Percentiles rank a stretch among this genome's conserved stretches.
Evolutionary conservation across 2,329 filamentous ascomycete species (phyloP).

Genomic region (Colletotrichum sansevieriae): DNA sequence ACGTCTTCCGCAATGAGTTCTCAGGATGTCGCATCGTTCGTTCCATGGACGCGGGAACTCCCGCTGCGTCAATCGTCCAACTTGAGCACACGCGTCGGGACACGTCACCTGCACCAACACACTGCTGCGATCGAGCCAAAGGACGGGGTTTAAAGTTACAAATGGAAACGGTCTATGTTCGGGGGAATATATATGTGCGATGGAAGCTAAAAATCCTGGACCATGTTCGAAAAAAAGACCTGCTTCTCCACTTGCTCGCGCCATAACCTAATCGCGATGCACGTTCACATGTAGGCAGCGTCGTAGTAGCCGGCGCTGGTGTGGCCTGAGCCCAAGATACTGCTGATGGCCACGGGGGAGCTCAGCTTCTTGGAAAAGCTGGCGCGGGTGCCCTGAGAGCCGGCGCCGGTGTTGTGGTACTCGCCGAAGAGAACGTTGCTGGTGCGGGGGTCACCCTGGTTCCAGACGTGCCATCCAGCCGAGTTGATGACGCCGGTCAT

Average conservation of each 20-base stretch:
- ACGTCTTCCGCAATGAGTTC: too few species aligned
- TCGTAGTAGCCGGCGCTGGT: slow-evolving; percentile 47
- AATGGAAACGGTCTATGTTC: slow-evolving; percentile 1
- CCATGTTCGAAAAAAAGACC: background rate
- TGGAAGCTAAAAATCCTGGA: background rate
- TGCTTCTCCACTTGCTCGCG: background rate
- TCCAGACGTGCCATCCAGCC: slow-evolving; percentile 71
- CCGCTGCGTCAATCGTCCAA: too few species aligned
- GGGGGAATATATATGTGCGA: slow-evolving; percentile 13
- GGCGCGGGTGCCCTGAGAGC: slow-evolving; percentile 66
- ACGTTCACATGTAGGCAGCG: slow-evolving; percentile 45
- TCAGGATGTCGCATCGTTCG: background rate
- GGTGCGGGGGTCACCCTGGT: slow-evolving; percentile 60
- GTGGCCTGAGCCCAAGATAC: slow-evolving; percentile 48
- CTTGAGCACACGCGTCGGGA: background rate
- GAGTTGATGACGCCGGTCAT: slow-evolving; percentile 69
- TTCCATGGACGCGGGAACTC: background rate
- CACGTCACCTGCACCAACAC: too few species aligned
- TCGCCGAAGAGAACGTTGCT: slow-evolving; percentile 68
- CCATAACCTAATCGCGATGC: background rate
- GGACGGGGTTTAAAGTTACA: background rate
- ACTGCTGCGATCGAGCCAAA: too few species aligned
- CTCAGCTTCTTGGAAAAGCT: slow-evolving; percentile 54
- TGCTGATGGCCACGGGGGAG: slow-evolving; percentile 50
- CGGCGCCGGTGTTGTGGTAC: slow-evolving; percentile 70